Conservation (phyloP, 129 eudicot species). For the Tagetes erecta region DNA sequence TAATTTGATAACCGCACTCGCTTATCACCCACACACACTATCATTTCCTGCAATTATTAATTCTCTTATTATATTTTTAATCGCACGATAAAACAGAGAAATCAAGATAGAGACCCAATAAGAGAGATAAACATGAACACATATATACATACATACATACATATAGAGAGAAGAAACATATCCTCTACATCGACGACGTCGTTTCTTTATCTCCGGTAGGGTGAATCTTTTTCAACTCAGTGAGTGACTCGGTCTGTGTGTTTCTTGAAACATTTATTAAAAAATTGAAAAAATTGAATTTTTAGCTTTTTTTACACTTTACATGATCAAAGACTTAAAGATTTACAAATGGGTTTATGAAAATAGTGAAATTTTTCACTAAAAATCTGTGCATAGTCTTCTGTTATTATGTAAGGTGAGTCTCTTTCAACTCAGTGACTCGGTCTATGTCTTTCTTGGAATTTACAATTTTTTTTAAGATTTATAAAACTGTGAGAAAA, state of each 20-base stretch:
- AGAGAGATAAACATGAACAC: conserved; percentile 27
- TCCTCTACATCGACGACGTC: too few relatives aligned
- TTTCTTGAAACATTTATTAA: too few relatives aligned
- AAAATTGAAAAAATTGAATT: too few relatives aligned
- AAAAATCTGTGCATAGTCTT: too few relatives aligned
- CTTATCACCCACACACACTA: conserved; percentile 28
- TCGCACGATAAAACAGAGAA: conserved; percentile 52
- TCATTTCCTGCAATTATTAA: conserved; percentile 30
- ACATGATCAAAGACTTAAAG: too few relatives aligned
- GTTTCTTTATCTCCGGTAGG: too few relatives aligned
- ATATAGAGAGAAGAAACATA: background rate
- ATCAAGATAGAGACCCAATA: conserved; percentile 33
- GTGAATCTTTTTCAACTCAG: too few relatives aligned
- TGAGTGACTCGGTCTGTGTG: too few relatives aligned
- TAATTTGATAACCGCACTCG: accelerated
- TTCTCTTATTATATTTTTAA: too few relatives aligned
- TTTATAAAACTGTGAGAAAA: background rate
- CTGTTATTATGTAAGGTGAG: background rate
- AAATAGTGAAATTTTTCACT: too few relatives aligned
- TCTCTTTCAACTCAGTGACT: conserved; percentile 5
- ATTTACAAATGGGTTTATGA: too few relatives aligned
- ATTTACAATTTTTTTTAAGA: background rate
- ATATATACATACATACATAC: conserved; percentile 1
- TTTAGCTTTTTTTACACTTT: too few relatives aligned
- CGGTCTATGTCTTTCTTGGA: conserved; percentile 2